phyloP scores from a whole-genome alignment of 768 basidiomycete genomes.

The Naganishia vishniacii region DNA sequence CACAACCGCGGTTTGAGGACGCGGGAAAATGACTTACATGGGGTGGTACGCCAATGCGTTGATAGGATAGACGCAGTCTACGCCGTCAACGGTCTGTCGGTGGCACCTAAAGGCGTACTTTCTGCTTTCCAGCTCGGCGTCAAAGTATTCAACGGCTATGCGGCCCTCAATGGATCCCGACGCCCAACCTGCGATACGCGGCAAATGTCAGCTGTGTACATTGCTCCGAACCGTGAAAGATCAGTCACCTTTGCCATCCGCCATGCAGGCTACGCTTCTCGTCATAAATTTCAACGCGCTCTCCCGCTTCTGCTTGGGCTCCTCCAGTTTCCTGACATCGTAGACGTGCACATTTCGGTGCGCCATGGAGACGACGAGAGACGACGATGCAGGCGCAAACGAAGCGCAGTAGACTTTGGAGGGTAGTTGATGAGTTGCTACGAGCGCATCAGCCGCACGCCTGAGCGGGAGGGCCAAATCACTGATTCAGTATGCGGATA shows the following conservation, averaged over 20 bases:
- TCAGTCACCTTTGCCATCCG: conserved; percentile 81
- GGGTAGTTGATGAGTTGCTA: conserved; percentile 63
- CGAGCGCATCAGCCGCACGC: conserved; percentile 53
- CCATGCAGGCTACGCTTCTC: conserved; percentile 82
- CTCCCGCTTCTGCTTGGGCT: conserved; percentile 73
- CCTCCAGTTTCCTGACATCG: conserved; percentile 43
- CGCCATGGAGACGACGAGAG: conserved; percentile 87
- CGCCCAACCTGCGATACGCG: conserved; percentile 64
- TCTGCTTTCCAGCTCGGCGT: conserved; percentile 70
- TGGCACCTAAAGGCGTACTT: conserved; percentile 98
- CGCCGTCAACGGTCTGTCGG: conserved; percentile 77
- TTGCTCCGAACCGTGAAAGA: too few species aligned
- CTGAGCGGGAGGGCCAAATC: conserved; percentile 52
- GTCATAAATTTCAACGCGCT: conserved; percentile 95
- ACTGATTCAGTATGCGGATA: not conserved
- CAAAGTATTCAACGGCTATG: conserved; percentile 95
- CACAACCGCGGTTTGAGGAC: not conserved
- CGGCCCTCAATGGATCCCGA: conserved; percentile 90
- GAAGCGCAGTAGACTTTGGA: conserved; percentile 76
- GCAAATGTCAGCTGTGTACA: not conserved
- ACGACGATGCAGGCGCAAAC: conserved; percentile 64
- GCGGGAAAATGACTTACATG: conserved; percentile 52
- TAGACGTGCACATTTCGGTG: conserved; percentile 76
- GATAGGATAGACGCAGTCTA: conserved; percentile 94
- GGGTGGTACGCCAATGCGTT: conserved; percentile 94